Percentiles rank a stretch among this genome's conserved stretches.
These are phyloP conservation scores for Strigomonas oncopelti DNA, from an alignment of 208 protist species.

Conservation along the genomic window DNA sequence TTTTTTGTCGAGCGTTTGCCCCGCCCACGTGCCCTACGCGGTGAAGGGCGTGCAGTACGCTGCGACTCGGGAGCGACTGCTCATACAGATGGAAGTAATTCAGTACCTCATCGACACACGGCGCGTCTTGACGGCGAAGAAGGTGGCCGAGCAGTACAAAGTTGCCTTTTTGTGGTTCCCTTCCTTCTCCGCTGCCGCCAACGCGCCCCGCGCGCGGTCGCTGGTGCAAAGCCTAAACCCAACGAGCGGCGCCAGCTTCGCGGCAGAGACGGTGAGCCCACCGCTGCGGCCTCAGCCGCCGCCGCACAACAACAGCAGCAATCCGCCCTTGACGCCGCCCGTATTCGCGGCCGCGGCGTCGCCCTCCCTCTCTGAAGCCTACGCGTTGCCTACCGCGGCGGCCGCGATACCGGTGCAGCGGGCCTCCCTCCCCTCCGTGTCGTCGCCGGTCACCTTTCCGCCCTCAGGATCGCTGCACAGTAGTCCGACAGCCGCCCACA, in stretches of 20 bases:
- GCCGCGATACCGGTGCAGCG: too few species aligned
- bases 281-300: not conserved
- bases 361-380: not conserved
- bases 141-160: constrained; percentile 57
- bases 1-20: constrained; percentile 50
- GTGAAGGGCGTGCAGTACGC: constrained; percentile 46
- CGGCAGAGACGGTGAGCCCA: not conserved
- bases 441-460: not conserved
- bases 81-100: constrained; percentile 73
- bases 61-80: constrained; percentile 37
- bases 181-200: constrained; percentile 16
- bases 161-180: constrained; percentile 78
- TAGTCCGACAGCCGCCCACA: not conserved
- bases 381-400: not conserved
- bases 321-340: not conserved
- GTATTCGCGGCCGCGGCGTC: not conserved
- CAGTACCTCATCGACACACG: constrained; percentile 77
- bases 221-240: not conserved
- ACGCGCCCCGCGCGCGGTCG: not conserved
- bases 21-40: constrained; percentile 43
- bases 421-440: not conserved
- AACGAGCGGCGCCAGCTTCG: too few species aligned
- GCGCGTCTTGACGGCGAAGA: constrained; percentile 41
- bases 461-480: not conserved
- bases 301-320: not conserved